Evolutionary conservation across 176 grass and related monocot genomes (phyloP).

Genomic region (Urochloa ruziziensis): DNA sequence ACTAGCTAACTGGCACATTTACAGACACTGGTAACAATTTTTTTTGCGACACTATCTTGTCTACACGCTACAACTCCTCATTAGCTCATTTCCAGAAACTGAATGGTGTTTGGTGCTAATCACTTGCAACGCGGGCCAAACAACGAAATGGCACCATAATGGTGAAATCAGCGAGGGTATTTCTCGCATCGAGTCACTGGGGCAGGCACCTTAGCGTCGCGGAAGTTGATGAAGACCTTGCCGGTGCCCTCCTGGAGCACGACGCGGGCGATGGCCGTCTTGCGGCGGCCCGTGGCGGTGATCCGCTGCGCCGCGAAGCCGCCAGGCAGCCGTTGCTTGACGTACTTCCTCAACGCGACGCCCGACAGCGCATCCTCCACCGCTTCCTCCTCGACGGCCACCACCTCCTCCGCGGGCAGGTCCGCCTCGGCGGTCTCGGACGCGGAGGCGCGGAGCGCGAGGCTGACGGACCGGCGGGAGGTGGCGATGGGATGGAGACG

Average conservation of each 20-base stretch:
- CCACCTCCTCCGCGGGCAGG: slow-evolving; percentile 9
- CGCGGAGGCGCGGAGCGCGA: slow-evolving; percentile 35
- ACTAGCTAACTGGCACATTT: neutral
- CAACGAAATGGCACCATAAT: neutral
- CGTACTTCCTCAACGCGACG: slow-evolving; percentile 60
- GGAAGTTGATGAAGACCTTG: slow-evolving; percentile 91
- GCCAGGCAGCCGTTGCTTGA: slow-evolving; percentile 78
- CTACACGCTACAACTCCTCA: neutral
- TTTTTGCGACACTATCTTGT: neutral
- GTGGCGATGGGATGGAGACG: neutral
- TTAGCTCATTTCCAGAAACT: neutral
- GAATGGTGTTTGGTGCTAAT: neutral
- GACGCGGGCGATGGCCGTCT: slow-evolving; percentile 81
- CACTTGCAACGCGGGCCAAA: neutral
- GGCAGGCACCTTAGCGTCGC: slow-evolving; percentile 66
- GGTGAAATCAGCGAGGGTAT: neutral
- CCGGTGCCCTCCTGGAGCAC: slow-evolving; percentile 91
- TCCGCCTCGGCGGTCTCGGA: slow-evolving; percentile 25
- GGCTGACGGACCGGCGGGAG: neutral
- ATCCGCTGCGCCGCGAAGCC: slow-evolving; percentile 92
- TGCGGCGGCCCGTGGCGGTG: slow-evolving; percentile 82
- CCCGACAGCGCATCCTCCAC: slow-evolving; percentile 36
- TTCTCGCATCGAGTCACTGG: neutral
- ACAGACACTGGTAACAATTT: neutral
- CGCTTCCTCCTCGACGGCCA: slow-evolving; percentile 41